Conservation (phyloP, 208 protist species). For the Wallacemonas collosoma region DNA sequence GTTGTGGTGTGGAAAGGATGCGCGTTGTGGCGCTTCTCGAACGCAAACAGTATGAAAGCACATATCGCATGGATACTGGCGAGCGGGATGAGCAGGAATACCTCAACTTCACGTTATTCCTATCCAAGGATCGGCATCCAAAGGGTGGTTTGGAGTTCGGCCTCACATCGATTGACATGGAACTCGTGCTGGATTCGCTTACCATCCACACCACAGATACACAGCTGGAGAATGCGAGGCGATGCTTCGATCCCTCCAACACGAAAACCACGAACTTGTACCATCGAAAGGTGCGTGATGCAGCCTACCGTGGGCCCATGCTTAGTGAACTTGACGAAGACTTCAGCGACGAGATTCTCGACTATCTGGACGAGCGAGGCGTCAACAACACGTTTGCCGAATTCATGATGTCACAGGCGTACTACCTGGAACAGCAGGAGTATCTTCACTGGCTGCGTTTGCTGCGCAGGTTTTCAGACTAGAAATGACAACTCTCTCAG, state of each 20-base stretch:
- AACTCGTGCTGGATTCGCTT: constrained; percentile 86
- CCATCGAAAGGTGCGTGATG: constrained; percentile 33
- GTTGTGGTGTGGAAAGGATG: constrained; percentile 67
- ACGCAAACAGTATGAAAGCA: constrained; percentile 76
- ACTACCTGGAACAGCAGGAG: constrained; percentile 84
- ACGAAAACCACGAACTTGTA: constrained; percentile 25
- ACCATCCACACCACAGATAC: constrained; percentile 61
- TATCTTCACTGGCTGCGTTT: constrained; percentile 82
- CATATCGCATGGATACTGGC: constrained; percentile 87
- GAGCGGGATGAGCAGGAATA: constrained; percentile 88
- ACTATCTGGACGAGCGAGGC: constrained; percentile 87
- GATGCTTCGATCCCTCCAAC: constrained; percentile 23
- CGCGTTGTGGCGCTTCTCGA: constrained; percentile 75
- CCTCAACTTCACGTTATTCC: constrained; percentile 79
- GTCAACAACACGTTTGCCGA: constrained; percentile 89
- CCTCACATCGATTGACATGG: constrained; percentile 87
- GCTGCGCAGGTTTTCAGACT: constrained; percentile 68
- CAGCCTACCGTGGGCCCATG: constrained; percentile 75
- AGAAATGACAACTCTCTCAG: constrained; percentile 5
- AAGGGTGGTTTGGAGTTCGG: constrained; percentile 72
- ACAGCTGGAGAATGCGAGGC: constrained; percentile 51
- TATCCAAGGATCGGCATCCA: constrained; percentile 59
- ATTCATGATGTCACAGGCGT: constrained; percentile 81
- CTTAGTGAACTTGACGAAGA: constrained; percentile 87
- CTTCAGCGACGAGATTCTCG: constrained; percentile 84